Conservation (phyloP, 345 rosid species). For the Geranium rotundifolium region DNA sequence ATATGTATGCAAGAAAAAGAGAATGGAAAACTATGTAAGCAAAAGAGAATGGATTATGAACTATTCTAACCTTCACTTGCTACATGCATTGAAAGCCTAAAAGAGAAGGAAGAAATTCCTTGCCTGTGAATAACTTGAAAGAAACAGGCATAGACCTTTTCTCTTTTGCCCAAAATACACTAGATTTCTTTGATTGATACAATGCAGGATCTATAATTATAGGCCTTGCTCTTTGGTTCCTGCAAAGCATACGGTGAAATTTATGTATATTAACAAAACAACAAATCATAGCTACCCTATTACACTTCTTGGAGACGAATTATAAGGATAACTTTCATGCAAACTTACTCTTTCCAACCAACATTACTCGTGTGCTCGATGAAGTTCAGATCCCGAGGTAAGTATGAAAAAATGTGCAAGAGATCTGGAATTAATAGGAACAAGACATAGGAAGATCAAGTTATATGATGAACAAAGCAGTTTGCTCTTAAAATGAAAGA, state of each 20-base stretch:
- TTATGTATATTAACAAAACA: not conserved
- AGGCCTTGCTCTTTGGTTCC: slow-evolving; percentile 78
- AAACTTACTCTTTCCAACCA: slow-evolving; percentile 94
- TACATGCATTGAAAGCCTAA: slow-evolving; percentile 3
- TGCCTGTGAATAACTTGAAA: slow-evolving; percentile 83
- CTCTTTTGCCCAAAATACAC: slow-evolving; percentile 84
- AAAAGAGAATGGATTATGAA: not conserved
- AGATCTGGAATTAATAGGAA: slow-evolving; percentile 54
- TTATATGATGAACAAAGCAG: not conserved
- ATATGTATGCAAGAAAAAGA: too few relatives aligned
- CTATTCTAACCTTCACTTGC: not conserved
- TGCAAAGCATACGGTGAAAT: slow-evolving; percentile 16
- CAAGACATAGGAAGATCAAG: slow-evolving; percentile 8
- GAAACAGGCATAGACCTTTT: slow-evolving; percentile 76
- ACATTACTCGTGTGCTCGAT: slow-evolving; percentile 84
- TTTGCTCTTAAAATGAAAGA: not conserved
- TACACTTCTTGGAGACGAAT: not conserved
- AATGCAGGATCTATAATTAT: slow-evolving; percentile 82
- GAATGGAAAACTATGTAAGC: too few relatives aligned
- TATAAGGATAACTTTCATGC: not conserved
- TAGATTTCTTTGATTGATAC: slow-evolving; percentile 74
- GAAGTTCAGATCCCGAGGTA: slow-evolving; percentile 87
- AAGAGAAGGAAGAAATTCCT: slow-evolving; percentile 8
- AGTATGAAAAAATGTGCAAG: slow-evolving; percentile 74
- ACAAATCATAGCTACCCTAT: slow-evolving; percentile 2